Evolutionary conservation across 129 eudicot species (phyloP), one percentile per base, ranked within the genome.

Genomic region (Glebionis coronaria): DNA sequence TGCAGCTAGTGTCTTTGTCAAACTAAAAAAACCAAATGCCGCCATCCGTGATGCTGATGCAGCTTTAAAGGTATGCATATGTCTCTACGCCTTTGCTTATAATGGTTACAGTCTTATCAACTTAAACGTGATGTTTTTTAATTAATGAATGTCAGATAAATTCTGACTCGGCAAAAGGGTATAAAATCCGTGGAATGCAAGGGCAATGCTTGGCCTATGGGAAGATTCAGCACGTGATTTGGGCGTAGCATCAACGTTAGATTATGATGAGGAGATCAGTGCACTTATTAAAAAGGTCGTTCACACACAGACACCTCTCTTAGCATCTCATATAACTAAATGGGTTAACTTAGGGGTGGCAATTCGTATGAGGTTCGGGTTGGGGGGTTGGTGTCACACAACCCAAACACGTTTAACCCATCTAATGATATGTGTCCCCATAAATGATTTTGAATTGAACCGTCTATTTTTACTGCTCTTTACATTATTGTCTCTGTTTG

Each of bases 41-140:
- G 96, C 98, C 10, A 88, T 88, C 65, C 81, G 87, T 28, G 98
- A 92, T 84, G 98, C 96, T 74, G 79, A 80, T 82, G 91, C 96
- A 64, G 95, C 98, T 67, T 78, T 92, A 72, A 60, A 92, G 96
- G 98, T 88, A 66, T 23, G 25, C 25, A 23, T 23, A 23, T 73
- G 63, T 63, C 56, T 20, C 7, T 52, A 47, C 46, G 53, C 57
- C 71, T 42, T 64, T 18, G 27, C 20, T 49, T 58, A 44, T 75
- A 50, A 58, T 67, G 45, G 53, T 19, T 50, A 58, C 44, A 38
- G 35, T 21, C 20, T 38, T 23, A 67, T 55, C 44, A 13, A 56
- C 67, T 70, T 12, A 16, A 12, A 44, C 18, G 13, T 21, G 38
- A 50, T 27, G 52, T 50, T 15, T n/a, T n/a, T 67, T 31, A 6